These are phyloP conservation scores for Durusdinium trenchii DNA, from an alignment of 73 alveolate species.

Conservation along the genomic window DNA sequence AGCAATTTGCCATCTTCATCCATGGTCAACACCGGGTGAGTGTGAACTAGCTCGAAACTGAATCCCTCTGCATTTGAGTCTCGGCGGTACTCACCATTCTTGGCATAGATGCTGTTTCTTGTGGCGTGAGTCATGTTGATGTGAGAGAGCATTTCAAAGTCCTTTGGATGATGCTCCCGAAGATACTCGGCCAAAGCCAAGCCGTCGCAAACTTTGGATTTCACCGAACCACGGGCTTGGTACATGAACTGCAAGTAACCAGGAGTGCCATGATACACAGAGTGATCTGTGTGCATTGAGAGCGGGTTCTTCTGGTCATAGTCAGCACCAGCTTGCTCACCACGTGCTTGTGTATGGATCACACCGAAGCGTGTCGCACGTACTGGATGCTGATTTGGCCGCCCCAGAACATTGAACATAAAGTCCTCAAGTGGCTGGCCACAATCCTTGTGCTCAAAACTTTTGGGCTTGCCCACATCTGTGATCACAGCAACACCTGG, in stretches of 20 bases:
- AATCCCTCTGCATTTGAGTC: conserved; percentile 58
- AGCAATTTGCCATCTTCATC: conserved; percentile 64
- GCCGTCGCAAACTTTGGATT: conserved; percentile 76
- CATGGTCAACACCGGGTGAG: conserved; percentile 75
- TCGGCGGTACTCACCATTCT: conserved; percentile 61
- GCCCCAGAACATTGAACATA: conserved; percentile 34
- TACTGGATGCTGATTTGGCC: conserved; percentile 86
- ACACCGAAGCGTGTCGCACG: conserved; percentile 77
- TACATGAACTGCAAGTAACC: conserved; percentile 94
- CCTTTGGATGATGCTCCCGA: conserved; percentile 69
- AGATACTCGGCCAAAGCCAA: conserved; percentile 73
- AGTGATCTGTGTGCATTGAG: conserved; percentile 92
- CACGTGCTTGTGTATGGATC: conserved; percentile 68
- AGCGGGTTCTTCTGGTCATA: conserved; percentile 82
- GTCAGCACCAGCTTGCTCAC: conserved; percentile 86
- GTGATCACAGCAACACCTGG: conserved; percentile 83
- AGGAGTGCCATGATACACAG: conserved; percentile 84
- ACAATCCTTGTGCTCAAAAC: conserved; percentile 37
- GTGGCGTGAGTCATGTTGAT: conserved; percentile 20
- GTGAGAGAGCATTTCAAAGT: conserved; percentile 38
- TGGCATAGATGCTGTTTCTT: conserved; percentile 76
- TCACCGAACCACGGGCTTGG: conserved; percentile 94
- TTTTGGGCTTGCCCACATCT: conserved; percentile 82
- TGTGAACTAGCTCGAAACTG: conserved; percentile 70
- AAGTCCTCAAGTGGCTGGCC: conserved; percentile 88